Evolutionary conservation across 148 eudicot species (phyloP).

Genomic region (Linanthus parryae): DNA sequence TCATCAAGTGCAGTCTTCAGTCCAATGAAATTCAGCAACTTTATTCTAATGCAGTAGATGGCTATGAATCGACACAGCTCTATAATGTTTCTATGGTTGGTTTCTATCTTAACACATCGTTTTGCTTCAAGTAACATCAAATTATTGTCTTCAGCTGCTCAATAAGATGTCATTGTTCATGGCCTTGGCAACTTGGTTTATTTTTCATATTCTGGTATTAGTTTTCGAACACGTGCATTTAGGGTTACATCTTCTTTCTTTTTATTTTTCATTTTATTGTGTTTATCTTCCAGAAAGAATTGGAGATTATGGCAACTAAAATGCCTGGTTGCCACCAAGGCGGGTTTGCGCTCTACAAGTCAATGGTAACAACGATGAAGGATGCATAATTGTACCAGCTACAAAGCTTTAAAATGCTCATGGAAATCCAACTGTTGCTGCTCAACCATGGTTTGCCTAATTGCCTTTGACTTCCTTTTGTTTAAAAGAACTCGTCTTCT

Average conservation of each 20-base stretch:
- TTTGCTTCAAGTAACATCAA: no score
- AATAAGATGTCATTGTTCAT: no score
- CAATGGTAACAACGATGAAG: constrained; percentile 44
- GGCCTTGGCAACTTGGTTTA: no score
- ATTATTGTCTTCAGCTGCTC: no score
- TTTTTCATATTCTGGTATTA: neutral
- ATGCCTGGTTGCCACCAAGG: constrained; percentile 99
- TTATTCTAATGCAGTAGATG: constrained; percentile 77
- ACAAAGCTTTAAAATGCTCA: no score
- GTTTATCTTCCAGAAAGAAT: constrained; percentile 51
- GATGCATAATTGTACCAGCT: constrained; percentile 3
- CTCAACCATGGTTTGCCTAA: no score
- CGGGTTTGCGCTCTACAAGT: constrained; percentile 69
- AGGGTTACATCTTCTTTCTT: neutral
- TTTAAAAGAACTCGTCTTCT: no score
- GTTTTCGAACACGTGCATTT: neutral
- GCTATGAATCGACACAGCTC: constrained; percentile 88
- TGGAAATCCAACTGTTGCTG: no score
- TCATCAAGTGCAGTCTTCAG: constrained; percentile 63
- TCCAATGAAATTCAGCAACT: constrained; percentile 72
- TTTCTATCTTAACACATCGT: no score
- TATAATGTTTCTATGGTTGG: constrained; percentile 61
- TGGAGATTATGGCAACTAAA: constrained; percentile 53
- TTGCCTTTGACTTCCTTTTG: no score
- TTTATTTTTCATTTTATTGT: neutral